These are phyloP conservation scores for Zygoascus hellenicus DNA, from an alignment of 1,139 yeast species.

Conservation along the genomic window DNA sequence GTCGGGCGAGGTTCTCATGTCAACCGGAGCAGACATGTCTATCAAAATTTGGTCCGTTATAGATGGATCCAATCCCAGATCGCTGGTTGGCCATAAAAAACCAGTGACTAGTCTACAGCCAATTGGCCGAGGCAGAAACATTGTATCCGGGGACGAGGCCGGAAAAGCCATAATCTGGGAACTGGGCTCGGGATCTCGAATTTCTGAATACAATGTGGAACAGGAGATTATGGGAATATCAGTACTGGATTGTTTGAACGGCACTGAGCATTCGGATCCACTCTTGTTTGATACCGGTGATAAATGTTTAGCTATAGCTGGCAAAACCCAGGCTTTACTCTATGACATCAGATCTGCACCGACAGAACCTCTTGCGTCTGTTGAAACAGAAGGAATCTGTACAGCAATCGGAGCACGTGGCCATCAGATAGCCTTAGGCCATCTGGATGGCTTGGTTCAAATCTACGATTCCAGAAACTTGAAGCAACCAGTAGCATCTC, in stretches of 20 bases:
- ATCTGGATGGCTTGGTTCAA: background rate
- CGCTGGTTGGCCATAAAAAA: constrained; percentile 43
- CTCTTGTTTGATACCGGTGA: constrained; percentile 39
- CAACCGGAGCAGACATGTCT: constrained; percentile 51
- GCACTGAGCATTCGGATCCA: background rate
- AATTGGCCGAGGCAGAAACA: constrained; percentile 60
- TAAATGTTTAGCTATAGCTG: constrained; percentile 13
- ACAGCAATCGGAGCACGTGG: constrained; percentile 1
- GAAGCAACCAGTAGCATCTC: constrained; percentile 1
- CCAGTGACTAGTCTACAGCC: constrained; percentile 42
- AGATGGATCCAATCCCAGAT: constrained; percentile 46
- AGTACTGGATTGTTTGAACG: background rate
- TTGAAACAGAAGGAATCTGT: background rate
- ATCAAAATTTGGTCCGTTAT: constrained; percentile 52
- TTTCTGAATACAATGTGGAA: constrained; percentile 36
- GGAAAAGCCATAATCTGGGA: constrained; percentile 63
- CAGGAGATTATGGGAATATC: constrained; percentile 12
- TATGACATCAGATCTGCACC: constrained; percentile 12
- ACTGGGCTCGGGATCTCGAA: constrained; percentile 47
- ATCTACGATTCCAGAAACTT: constrained; percentile 10
- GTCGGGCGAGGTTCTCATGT: constrained; percentile 51
- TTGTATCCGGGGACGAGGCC: constrained; percentile 41
- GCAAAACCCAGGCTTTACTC: constrained; percentile 5
- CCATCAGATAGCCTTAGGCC: constrained; percentile 1
- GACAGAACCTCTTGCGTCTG: background rate